These are phyloP conservation scores for Tetradesmus obliquus DNA, from an alignment of 139 green algal genomes.

Conservation along the genomic window DNA sequence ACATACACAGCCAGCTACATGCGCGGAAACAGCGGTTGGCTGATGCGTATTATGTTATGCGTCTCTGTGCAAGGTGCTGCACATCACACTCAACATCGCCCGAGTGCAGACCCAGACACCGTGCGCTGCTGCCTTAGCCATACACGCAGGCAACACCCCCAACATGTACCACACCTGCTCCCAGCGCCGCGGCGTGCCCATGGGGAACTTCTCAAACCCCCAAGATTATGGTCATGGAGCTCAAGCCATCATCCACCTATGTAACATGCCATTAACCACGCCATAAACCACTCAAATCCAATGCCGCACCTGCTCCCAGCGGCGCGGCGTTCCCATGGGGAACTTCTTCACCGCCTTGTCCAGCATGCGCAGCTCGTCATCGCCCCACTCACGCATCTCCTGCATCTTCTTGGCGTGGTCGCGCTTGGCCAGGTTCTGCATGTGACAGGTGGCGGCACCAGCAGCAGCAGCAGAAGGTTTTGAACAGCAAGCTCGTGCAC, in stretches of 20 bases:
- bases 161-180: conserved; percentile 51
- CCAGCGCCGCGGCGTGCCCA: conserved; percentile 88
- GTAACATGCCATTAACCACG: background rate
- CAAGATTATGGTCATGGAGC: no score
- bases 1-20: no score
- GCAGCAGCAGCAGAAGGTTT: conserved; percentile 42
- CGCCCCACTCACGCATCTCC: conserved; percentile 76
- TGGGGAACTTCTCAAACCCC: conserved; percentile 81
- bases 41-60: no score
- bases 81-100: no score
- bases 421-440: conserved; percentile 49
- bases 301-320: conserved; percentile 75
- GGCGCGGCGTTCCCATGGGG: conserved; percentile 87
- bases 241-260: no score
- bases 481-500: conserved; percentile 46
- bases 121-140: no score
- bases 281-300: background rate
- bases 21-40: background rate
- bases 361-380: conserved; percentile 93
- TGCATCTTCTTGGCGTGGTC: conserved; percentile 56
- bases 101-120: background rate
- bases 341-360: conserved; percentile 94
- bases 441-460: no score
- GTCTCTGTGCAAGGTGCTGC: no score
- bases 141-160: no score